Evolutionary conservation across 805 yeast species (phyloP).

Genomic region (Lachancea nothofagi): DNA sequence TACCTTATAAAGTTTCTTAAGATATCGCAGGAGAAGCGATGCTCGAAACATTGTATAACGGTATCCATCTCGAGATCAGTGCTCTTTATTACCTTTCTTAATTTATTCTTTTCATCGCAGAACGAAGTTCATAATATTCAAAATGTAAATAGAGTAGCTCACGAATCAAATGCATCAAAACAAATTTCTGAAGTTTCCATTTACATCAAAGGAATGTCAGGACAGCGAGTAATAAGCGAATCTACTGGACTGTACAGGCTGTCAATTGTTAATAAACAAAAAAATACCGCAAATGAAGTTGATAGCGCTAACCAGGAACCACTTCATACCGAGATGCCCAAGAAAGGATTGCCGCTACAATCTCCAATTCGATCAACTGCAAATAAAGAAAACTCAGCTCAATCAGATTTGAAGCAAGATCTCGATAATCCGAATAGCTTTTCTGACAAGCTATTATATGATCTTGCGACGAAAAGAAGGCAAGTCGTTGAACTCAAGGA

Average conservation of each 20-base stretch:
- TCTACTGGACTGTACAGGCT: slow-evolving; percentile 40
- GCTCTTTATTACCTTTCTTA: too few species aligned
- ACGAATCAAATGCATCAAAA: background rate
- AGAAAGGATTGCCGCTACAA: slow-evolving; percentile 7
- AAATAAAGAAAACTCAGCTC: background rate
- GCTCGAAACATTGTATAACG: slow-evolving; percentile 2
- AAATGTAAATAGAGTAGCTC: background rate
- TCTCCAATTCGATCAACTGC: slow-evolving; percentile 3
- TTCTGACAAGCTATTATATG: slow-evolving; percentile 27
- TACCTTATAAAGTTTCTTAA: slow-evolving; percentile 3
- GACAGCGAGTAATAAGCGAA: slow-evolving; percentile 42
- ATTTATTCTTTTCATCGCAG: too few species aligned
- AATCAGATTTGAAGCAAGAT: background rate
- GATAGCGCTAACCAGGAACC: too few species aligned
- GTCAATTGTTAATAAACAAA: slow-evolving; percentile 20
- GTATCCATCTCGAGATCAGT: too few species aligned
- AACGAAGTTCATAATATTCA: background rate
- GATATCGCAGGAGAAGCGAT: background rate
- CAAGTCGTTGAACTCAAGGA: slow-evolving; percentile 44
- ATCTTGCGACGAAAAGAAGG: slow-evolving; percentile 49
- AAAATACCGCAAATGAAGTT: background rate
- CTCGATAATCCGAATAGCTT: background rate
- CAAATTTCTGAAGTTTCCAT: background rate
- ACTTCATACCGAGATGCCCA: too few species aligned
- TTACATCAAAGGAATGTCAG: slow-evolving; percentile 12